These are phyloP conservation scores for Chytriomyces sp. DNA, from an alignment of 192 early-diverging fungal genomes.

Conservation along the genomic window DNA sequence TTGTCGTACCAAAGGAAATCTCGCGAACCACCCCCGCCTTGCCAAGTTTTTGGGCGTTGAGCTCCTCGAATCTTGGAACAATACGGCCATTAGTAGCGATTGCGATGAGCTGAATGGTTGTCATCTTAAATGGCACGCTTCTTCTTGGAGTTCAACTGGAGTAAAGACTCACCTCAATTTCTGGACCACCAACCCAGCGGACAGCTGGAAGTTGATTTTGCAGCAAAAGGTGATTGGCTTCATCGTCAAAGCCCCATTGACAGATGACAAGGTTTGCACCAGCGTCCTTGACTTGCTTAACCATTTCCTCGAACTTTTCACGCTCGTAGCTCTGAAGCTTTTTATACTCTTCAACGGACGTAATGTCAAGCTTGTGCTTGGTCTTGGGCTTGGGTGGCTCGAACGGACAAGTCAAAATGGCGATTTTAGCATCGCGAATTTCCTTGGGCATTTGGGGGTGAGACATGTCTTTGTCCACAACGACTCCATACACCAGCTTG, in stretches of 20 bases:
- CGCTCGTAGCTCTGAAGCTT: slow-evolving; percentile 95
- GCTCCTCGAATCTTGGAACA: slow-evolving; percentile 99
- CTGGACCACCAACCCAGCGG: slow-evolving; percentile 99
- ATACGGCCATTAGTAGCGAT: slow-evolving; percentile 99
- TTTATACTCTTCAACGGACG: slow-evolving; percentile 96
- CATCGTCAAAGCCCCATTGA: slow-evolving; percentile 99
- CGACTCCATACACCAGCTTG: slow-evolving; percentile 91
- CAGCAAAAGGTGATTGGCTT: slow-evolving; percentile 98
- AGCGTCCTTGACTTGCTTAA: slow-evolving; percentile 93
- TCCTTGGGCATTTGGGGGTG: slow-evolving; percentile 99
- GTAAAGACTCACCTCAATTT: slow-evolving; percentile 78
- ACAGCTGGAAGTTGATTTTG: slow-evolving; percentile 97
- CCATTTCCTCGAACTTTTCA: slow-evolving; percentile 97
- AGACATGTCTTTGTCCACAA: slow-evolving; percentile 99
- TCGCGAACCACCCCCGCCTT: slow-evolving; percentile 93
- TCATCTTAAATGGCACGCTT: background rate
- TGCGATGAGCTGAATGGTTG: slow-evolving; percentile 75
- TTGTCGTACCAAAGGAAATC: slow-evolving; percentile 94
- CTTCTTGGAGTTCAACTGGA: too few species aligned
- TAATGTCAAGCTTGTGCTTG: slow-evolving; percentile 99
- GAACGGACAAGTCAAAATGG: slow-evolving; percentile 98
- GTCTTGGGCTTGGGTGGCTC: slow-evolving; percentile 99
- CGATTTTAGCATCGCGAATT: slow-evolving; percentile 92
- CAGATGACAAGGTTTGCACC: slow-evolving; percentile 98
- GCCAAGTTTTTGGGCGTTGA: slow-evolving; percentile 86